Evolutionary conservation across 148 eudicot genomes (phyloP), one percentile per base, ranked within the genome.

Genomic region (Arbutus unedo): DNA sequence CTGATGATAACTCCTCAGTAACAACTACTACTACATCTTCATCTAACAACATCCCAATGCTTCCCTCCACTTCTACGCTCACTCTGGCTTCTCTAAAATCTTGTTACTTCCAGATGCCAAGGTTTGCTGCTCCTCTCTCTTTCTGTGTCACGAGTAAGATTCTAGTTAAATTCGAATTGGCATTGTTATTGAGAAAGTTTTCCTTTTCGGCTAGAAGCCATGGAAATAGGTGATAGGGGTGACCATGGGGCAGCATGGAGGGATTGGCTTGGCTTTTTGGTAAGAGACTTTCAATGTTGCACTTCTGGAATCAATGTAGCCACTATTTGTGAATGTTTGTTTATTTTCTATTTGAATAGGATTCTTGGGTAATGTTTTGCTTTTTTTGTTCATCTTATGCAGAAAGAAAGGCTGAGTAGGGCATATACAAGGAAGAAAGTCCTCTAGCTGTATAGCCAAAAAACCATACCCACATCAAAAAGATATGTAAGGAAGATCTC

Each of bases 181-280:
- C 45, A 8, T 6, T 71, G 49, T 64, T 62, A 19, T 80, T 77
- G 25, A 41, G 82, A 7, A 85, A 89, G 90, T 86, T 87, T 89
- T 80, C 75, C 90, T 25, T 83, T 89, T 71, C 91, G 93, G 82
- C 92, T 91, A 84, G 95, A 91, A 83, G 95, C 93, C 85, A 57
- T 88, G 82, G 93, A 89, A 85, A 88, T 93, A 90, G 91, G 86
- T 78, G 76, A 74, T 77, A 64, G 57, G 57, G 73, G 82, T 85
- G 82, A 77, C 77, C 78, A 41, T 62, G 77, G 77, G 81, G 81
- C 87, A 86, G 88, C 71, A 80, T 83, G 84, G 66, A 90, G 93
- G 90, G 86, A 86, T 88, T 85, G 86, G 77, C 84, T 71, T 88
- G 85, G 85, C 81, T 81, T 74, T 19, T 74, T 19, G 78, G 93